phyloP scores from a whole-genome alignment of 2,329 filamentous ascomycete genomes.

The Penicillium italicum region DNA sequence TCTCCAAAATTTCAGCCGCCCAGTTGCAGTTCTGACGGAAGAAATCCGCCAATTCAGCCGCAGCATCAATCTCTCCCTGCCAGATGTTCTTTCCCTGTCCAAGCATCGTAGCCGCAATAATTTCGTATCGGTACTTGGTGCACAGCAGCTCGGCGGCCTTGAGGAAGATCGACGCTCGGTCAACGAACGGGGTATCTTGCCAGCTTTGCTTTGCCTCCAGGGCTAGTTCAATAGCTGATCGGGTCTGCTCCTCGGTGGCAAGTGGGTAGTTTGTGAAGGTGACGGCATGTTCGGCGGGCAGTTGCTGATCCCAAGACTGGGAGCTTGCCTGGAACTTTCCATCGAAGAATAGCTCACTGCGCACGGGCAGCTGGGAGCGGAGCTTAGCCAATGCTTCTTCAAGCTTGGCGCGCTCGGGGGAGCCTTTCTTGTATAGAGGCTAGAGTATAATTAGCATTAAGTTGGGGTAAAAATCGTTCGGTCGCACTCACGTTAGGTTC shows the following conservation, averaged over 20 bases:
- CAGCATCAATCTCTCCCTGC: conserved; percentile 94
- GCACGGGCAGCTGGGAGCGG: conserved; percentile 34
- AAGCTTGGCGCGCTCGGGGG: conserved; percentile 35
- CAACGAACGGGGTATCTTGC: conserved; percentile 80
- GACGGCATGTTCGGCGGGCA: conserved; percentile 40
- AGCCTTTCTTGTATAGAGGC: conserved; percentile 28
- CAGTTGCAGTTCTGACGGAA: conserved; percentile 64
- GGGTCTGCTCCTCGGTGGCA: conserved; percentile 70
- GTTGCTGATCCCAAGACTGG: conserved; percentile 26
- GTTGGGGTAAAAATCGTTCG: not conserved
- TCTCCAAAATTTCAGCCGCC: conserved; percentile 78
- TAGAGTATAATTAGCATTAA: conserved; percentile 3
- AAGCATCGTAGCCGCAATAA: conserved; percentile 91
- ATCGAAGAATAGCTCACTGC: conserved; percentile 30
- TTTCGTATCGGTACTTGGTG: conserved; percentile 87
- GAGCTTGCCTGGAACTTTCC: conserved; percentile 25
- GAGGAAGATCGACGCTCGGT: conserved; percentile 85
- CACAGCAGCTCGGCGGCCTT: conserved; percentile 87
- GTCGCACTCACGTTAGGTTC: conserved; percentile 35
- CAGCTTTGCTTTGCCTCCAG: conserved; percentile 76
- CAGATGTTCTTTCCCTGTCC: conserved; percentile 96
- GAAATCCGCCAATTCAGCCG: conserved; percentile 87
- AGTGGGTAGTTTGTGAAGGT: conserved; percentile 78
- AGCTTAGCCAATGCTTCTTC: conserved; percentile 31
- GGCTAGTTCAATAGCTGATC: conserved; percentile 73